phyloP scores from a whole-genome alignment of 495 filamentous ascomycete species.

The Tuber magnatum region DNA sequence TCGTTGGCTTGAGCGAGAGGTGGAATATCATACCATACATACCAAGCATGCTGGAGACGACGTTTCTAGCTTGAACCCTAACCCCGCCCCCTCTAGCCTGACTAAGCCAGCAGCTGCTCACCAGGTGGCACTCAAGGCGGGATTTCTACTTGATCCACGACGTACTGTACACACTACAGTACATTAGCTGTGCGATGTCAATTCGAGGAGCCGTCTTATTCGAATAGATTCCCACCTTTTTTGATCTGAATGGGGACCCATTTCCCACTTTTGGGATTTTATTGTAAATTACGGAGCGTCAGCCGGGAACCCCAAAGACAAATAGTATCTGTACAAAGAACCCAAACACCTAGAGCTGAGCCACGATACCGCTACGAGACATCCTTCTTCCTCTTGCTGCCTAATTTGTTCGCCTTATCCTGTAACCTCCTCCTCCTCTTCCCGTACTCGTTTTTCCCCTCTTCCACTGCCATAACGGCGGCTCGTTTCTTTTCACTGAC shows the following conservation, averaged over 20 bases:
- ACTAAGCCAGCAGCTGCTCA: not conserved
- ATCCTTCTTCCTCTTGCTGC: slow-evolving; percentile 17
- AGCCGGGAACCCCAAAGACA: not conserved
- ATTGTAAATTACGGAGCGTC: not conserved
- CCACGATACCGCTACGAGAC: not conserved
- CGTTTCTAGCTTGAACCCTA: not conserved
- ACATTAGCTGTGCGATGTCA: not conserved
- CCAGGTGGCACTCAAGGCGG: not conserved
- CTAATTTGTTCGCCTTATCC: slow-evolving; percentile 44
- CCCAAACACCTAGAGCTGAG: not conserved
- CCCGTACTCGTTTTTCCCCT: slow-evolving; percentile 75
- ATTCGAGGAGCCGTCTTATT: not conserved
- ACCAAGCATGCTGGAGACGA: not conserved
- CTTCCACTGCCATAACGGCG: slow-evolving; percentile 80
- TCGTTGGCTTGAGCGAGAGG: not conserved
- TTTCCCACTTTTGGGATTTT: not conserved
- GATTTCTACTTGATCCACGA: not conserved
- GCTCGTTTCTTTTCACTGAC: slow-evolving; percentile 89
- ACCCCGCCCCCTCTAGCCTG: not conserved
- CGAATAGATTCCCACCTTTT: not conserved
- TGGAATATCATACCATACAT: not conserved
- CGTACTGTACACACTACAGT: not conserved
- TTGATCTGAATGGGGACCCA: not conserved
- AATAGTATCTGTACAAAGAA: not conserved
- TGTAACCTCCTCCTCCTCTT: slow-evolving; percentile 60